Evolutionary conservation across 352 stramenopile species (phyloP).

Genomic region (Phytophthora litchii): DNA sequence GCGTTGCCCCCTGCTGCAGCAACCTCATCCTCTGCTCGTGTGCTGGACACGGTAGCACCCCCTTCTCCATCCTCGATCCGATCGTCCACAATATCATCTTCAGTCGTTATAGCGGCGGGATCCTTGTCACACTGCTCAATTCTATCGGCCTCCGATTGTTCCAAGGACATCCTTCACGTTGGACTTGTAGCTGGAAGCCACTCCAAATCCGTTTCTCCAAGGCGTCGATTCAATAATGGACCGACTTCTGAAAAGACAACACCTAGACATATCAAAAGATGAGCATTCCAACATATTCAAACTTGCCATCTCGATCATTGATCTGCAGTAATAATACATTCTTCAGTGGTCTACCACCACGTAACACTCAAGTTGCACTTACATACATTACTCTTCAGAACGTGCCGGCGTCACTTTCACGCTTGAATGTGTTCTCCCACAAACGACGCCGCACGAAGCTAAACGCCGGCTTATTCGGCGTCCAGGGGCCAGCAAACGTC

Average conservation of each 20-base stretch:
- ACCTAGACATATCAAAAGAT: conserved; percentile 6
- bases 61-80: background rate
- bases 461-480: conserved; percentile 50
- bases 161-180: conserved; percentile 14
- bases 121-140: conserved; percentile 6
- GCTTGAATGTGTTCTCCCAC: conserved; percentile 72
- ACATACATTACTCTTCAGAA: conserved; percentile 33
- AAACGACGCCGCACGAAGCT: conserved; percentile 70
- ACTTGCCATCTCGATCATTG: conserved; percentile 9
- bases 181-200: background rate
- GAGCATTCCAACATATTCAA: background rate
- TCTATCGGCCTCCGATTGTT: conserved; percentile 11
- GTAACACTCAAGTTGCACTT: background rate
- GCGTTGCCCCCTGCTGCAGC: conserved; percentile 46
- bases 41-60: conserved; percentile 6
- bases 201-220: conserved; percentile 32
- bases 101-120: background rate
- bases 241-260: conserved; percentile 5
- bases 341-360: background rate
- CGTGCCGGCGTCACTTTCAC: conserved; percentile 17
- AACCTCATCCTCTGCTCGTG: conserved; percentile 3
- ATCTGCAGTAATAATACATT: conserved; percentile 27
- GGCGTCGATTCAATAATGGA: conserved; percentile 25
- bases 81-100: conserved; percentile 3
- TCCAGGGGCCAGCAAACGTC: conserved; percentile 65